Base-by-base conservation (phyloP, 73 alveolate species). In the Diophrys appendiculata region DNA sequence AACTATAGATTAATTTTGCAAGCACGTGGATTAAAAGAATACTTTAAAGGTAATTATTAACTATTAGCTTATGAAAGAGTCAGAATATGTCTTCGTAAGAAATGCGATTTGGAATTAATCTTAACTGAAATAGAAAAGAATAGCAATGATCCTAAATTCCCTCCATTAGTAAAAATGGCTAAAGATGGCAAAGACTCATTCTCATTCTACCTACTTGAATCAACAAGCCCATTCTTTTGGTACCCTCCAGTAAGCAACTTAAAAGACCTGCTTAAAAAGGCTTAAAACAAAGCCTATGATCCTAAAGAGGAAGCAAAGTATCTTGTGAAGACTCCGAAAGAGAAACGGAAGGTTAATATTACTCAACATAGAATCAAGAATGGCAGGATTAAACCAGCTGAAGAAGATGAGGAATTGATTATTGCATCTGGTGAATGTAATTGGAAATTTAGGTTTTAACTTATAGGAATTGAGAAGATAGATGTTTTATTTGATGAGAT, bases 1-100 rank as follows among this genome's bases (percentile, higher is more conserved):
- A 68, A 78, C n/a, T 53, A 89, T 13, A 72, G 82, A 24, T 78
- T 94, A 27, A 90, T 89, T 34, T 82, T 94, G 69, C 87, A 94
- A 72, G 96, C 90, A 3, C 91, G 88, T 55, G 97, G 97, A n/a
- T 88, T 72, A 54, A 84, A 95, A 73, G 98, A 94, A 72, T 94
- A 89, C 69, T 89, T 94, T 33, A 84, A 87, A 65, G 98, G 98
- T 13, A 90, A 91, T 65, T 90, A 94, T 54, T 90, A 95, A 32
- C 73, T 94, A 76, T 86, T 94, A 0, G 81, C 89, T 69, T 94
- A 92, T 69, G 97, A 93, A 73, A 89, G 97, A 77, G 97, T 94
- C 25, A 86, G 98, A 75, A 71, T 81, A 68, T 88, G 90, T 71
- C 84, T 94, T 35, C 82, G 96, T 71, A 93, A 93, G 73, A 87